Conservation (phyloP, 2,329 filamentous ascomycete species). For the Escovopsis sp. region DNA sequence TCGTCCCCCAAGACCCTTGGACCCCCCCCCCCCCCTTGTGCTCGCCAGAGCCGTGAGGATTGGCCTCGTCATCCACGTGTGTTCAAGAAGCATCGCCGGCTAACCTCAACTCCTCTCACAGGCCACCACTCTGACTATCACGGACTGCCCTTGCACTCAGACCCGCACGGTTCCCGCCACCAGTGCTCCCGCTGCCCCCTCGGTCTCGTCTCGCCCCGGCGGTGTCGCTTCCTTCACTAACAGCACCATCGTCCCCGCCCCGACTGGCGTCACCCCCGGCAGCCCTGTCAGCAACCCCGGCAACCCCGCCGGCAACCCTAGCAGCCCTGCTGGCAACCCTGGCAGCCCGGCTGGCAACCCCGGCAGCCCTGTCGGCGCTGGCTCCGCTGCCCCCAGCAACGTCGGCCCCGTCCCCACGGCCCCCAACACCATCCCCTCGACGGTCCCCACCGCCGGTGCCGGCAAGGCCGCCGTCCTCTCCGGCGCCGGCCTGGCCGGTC, state of each 20-base stretch:
- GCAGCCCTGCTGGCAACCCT: slow-evolving; percentile 6
- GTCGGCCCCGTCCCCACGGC: slow-evolving; percentile 15
- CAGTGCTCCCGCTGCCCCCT: slow-evolving; percentile 34
- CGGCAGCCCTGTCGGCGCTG: slow-evolving; percentile 39
- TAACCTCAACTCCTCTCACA: slow-evolving; percentile 11
- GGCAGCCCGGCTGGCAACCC: slow-evolving; percentile 15
- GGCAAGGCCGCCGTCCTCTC: slow-evolving; percentile 41
- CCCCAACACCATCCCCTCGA: slow-evolving; percentile 7
- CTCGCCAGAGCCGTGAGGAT: not conserved
- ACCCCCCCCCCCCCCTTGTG: no score
- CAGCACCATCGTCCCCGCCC: not conserved
- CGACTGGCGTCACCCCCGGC: no score
- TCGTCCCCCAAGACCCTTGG: not conserved
- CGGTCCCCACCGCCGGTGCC: slow-evolving; percentile 38
- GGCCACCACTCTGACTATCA: slow-evolving; percentile 57
- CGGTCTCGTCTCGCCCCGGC: not conserved
- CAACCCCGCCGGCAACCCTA: slow-evolving; percentile 13
- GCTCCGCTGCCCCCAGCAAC: slow-evolving; percentile 19
- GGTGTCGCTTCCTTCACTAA: slow-evolving; percentile 9
- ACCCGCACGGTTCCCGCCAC: slow-evolving; percentile 42
- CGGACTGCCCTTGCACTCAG: slow-evolving; percentile 57
- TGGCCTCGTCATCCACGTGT: no score
- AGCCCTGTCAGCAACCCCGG: slow-evolving; percentile 18
- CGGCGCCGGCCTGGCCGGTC: slow-evolving; percentile 43
- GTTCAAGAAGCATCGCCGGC: not conserved